phyloP scores from a whole-genome alignment of 495 filamentous ascomycete species.

The Aspergillus ellipticus region DNA sequence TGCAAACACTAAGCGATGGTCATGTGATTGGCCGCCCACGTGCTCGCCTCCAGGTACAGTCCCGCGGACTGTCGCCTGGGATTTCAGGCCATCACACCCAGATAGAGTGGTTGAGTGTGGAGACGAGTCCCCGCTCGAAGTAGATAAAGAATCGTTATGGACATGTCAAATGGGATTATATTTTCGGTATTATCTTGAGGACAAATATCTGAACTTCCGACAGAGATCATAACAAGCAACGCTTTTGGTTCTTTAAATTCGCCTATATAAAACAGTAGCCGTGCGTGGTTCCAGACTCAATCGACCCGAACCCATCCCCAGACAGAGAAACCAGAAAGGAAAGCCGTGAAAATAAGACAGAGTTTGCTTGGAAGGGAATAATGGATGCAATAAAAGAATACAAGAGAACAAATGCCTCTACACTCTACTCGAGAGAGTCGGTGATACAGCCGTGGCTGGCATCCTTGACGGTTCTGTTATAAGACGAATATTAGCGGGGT shows the following conservation, averaged over 20 bases:
- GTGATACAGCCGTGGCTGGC: conserved; percentile 23
- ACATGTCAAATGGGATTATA: not conserved
- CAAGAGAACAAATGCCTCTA: not conserved
- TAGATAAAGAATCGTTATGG: no score
- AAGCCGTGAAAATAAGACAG: not conserved
- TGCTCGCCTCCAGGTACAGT: not conserved
- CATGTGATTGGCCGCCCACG: not conserved
- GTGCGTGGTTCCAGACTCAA: not conserved
- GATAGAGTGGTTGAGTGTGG: no score
- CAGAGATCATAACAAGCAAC: not conserved
- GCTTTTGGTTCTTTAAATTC: not conserved
- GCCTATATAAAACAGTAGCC: not conserved
- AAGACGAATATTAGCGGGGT: conserved; percentile 2
- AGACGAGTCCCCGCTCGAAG: no score
- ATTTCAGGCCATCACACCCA: no score
- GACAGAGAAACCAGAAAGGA: not conserved
- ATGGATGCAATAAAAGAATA: not conserved
- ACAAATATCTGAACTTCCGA: not conserved
- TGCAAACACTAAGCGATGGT: not conserved
- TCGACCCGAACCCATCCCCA: conserved; percentile 1
- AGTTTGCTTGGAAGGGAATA: not conserved
- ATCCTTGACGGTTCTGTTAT: conserved; percentile 43
- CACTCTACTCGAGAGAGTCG: conserved; percentile 15
- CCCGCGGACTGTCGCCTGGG: no score
- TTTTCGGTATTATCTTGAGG: not conserved